A percentile compares a stretch with the other conserved stretches of the same genome.
Conservation (phyloP, 2,329 filamentous ascomycete species). For the Raffaelea arxii region DNA sequence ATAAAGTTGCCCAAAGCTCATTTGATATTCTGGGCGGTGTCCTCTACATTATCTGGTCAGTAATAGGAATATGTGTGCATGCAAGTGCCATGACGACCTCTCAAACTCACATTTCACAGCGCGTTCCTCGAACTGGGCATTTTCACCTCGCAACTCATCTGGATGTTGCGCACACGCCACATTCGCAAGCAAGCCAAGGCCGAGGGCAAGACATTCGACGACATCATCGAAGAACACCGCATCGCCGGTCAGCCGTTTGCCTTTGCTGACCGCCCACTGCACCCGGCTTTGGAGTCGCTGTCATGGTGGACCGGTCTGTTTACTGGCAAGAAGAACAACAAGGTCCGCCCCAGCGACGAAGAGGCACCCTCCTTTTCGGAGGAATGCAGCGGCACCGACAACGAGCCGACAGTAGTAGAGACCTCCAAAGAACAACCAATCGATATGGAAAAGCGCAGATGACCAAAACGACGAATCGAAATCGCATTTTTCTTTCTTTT, state of each 20-base stretch:
- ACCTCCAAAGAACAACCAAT: too few relatives aligned
- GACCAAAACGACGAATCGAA: too few relatives aligned
- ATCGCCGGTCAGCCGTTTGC: constrained; percentile 21
- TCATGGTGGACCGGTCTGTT: constrained; percentile 6
- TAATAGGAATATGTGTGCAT: constrained; percentile 3
- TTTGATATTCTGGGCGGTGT: constrained; percentile 53
- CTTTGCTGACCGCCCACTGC: constrained; percentile 24
- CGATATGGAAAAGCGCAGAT: too few relatives aligned
- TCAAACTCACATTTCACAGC: constrained; percentile 22
- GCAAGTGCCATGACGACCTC: not conserved
- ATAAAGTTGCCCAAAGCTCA: constrained; percentile 44
- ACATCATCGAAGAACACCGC: constrained; percentile 30
- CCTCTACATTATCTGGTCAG: constrained; percentile 51
- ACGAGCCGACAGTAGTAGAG: too few relatives aligned
- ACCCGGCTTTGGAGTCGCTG: not conserved
- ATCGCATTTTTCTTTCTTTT: not conserved
- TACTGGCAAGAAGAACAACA: not conserved
- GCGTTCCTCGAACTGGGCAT: constrained; percentile 50
- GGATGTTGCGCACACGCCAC: constrained; percentile 44
- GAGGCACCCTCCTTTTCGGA: not conserved
- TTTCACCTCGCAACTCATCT: constrained; percentile 48
- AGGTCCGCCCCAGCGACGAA: too few relatives aligned
- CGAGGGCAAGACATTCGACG: constrained; percentile 44
- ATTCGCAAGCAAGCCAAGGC: constrained; percentile 41
- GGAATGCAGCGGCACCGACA: too few relatives aligned